Evolutionary conservation across 768 basidiomycete species (phyloP).

Genomic region (Mrakia frigida): DNA sequence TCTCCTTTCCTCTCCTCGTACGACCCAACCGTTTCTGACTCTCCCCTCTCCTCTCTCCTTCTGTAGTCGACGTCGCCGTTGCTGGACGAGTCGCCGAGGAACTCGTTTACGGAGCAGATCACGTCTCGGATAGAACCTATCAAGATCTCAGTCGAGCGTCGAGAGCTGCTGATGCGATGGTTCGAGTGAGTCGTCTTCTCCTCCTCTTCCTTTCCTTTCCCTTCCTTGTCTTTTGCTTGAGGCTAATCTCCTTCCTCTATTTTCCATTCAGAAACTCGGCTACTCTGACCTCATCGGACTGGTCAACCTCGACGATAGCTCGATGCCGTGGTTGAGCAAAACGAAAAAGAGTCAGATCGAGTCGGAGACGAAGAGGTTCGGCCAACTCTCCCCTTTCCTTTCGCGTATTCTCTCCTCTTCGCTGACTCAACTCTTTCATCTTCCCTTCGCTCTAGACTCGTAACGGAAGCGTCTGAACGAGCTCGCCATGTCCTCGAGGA

Average conservation of each 20-base stretch:
- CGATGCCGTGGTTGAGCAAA: conserved; percentile 18
- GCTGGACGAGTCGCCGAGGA: conserved; percentile 95
- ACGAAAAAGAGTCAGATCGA: conserved; percentile 26
- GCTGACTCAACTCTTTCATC: not conserved
- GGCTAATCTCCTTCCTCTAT: not conserved
- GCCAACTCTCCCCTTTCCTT: not conserved
- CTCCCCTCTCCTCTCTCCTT: not conserved
- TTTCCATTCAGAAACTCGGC: conserved; percentile 20
- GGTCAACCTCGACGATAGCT: conserved; percentile 17
- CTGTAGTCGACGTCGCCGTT: conserved; percentile 76
- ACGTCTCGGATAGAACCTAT: conserved; percentile 48
- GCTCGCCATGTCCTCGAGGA: conserved; percentile 13
- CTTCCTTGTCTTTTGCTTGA: not conserved
- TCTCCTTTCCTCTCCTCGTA: not conserved
- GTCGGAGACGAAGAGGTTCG: conserved; percentile 15
- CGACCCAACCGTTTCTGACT: not conserved
- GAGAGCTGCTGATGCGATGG: conserved; percentile 9
- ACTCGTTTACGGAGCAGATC: conserved; percentile 79
- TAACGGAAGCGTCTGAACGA: conserved; percentile 3
- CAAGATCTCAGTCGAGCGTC: conserved; percentile 25
- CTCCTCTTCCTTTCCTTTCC: not conserved
- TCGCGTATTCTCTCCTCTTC: not conserved
- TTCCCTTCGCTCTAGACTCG: not conserved
- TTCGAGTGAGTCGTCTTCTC: conserved; percentile 12
- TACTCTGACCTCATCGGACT: conserved; percentile 21